phyloP scores from a whole-genome alignment of 495 filamentous ascomycete species.

The Pseudotulostoma volvatum region DNA sequence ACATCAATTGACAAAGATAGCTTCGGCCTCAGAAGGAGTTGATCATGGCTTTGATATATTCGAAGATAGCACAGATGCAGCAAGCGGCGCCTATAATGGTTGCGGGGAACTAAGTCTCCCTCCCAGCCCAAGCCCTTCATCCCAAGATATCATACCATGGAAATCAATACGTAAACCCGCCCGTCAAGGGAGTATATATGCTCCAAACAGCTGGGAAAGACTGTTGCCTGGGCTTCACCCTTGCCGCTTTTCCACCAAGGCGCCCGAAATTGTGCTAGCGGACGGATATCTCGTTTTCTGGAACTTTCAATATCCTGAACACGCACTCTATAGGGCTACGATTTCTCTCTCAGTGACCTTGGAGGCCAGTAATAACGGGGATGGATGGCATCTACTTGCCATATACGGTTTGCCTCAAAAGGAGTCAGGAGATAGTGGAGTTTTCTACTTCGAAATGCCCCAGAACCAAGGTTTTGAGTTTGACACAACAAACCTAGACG shows the following conservation, averaged over 20 bases:
- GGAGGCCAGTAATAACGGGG: conserved; percentile 6
- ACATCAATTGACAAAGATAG: too few relatives aligned
- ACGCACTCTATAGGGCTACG: conserved; percentile 11
- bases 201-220: too few relatives aligned
- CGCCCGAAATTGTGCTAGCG: conserved; percentile 9
- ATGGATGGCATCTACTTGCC: conserved; percentile 17
- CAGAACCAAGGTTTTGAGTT: conserved; percentile 17
- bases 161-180: too few relatives aligned
- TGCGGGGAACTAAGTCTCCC: not conserved
- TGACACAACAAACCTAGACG: conserved; percentile 16
- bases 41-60: not conserved
- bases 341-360: conserved; percentile 10
- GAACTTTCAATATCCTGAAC: conserved; percentile 4
- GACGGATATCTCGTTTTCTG: conserved; percentile 12
- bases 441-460: conserved; percentile 18
- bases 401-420: conserved; percentile 19
- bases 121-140: conserved; percentile 3
- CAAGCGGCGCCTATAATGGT: not conserved
- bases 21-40: not conserved
- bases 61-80: not conserved
- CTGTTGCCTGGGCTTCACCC: too few relatives aligned
- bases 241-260: too few relatives aligned
- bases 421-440: conserved; percentile 10
- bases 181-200: not conserved
- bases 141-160: conserved; percentile 2